phyloP scores from a whole-genome alignment of 768 basidiomycete species.

The Boletus edulis region DNA sequence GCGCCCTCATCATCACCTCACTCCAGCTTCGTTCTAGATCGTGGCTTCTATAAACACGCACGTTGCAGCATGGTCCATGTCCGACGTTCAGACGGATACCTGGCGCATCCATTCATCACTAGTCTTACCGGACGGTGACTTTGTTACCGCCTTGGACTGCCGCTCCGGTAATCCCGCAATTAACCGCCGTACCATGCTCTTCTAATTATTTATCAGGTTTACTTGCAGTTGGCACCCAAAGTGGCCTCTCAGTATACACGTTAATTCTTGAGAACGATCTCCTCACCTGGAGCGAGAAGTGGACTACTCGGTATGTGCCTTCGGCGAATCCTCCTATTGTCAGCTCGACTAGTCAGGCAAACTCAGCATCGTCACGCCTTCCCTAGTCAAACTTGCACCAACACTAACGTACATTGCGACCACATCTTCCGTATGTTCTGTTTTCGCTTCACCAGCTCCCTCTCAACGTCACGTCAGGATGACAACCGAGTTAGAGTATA shows the following conservation, averaged over 20 bases:
- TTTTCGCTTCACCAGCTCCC: background rate
- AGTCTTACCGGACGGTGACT: slow-evolving; percentile 51
- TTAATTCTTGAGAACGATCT: slow-evolving; percentile 79
- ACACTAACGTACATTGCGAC: slow-evolving; percentile 74
- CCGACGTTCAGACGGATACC: slow-evolving; percentile 55
- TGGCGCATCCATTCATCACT: slow-evolving; percentile 86
- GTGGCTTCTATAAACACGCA: slow-evolving; percentile 66
- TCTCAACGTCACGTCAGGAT: slow-evolving; percentile 38
- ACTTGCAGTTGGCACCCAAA: slow-evolving; percentile 64
- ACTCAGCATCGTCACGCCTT: slow-evolving; percentile 47
- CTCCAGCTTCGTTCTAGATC: slow-evolving; percentile 45
- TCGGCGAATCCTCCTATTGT: background rate
- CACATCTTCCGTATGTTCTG: slow-evolving; percentile 49
- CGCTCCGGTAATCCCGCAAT: slow-evolving; percentile 56
- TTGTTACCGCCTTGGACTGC: slow-evolving; percentile 65
- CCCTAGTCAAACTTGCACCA: slow-evolving; percentile 64
- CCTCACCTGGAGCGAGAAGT: slow-evolving; percentile 80
- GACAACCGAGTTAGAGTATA: slow-evolving; percentile 62
- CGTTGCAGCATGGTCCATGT: slow-evolving; percentile 79
- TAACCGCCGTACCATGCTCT: background rate
- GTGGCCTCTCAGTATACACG: slow-evolving; percentile 69
- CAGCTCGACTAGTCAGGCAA: slow-evolving; percentile 11
- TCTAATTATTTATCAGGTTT: slow-evolving; percentile 53
- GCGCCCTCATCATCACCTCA: slow-evolving; percentile 2
- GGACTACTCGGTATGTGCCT: slow-evolving; percentile 56